phyloP scores from a whole-genome alignment of 179 eudicot genomes.

The Drosera spatulata region DNA sequence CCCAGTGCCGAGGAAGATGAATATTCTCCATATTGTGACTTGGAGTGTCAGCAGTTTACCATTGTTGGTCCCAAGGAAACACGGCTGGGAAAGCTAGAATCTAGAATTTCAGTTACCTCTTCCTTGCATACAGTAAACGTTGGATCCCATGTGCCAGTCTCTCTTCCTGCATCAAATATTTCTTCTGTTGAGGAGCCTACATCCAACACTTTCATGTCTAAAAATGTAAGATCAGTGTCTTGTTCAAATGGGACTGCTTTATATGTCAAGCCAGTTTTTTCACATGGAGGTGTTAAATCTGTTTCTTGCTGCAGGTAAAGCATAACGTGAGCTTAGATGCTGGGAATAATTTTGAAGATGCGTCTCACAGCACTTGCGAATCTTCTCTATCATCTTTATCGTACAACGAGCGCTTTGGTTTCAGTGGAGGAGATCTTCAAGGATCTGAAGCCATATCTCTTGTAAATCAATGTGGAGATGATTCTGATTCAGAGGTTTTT shows the following conservation, averaged over 20 bases:
- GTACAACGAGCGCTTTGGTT: conserved; percentile 10
- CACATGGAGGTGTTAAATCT: neutral
- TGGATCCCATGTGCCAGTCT: conserved; percentile 22
- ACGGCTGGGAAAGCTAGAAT: conserved; percentile 14
- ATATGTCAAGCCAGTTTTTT: neutral
- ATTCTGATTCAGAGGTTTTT: conserved; percentile 89
- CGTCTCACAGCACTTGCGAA: conserved; percentile 17
- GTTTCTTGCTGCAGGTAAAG: conserved; percentile 21
- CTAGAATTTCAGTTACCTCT: conserved; percentile 9
- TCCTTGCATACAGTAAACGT: conserved; percentile 10
- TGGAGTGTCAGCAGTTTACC: conserved; percentile 14
- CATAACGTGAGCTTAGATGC: conserved; percentile 15
- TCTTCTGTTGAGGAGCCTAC: conserved; percentile 22
- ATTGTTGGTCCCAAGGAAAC: conserved; percentile 11
- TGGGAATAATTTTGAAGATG: conserved; percentile 16
- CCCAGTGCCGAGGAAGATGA: conserved; percentile 37
- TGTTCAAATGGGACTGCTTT: neutral
- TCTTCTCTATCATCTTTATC: conserved; percentile 17
- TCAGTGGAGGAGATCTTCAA: conserved; percentile 12
- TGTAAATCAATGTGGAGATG: conserved; percentile 45
- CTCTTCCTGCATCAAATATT: conserved; percentile 43
- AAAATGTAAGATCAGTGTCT: conserved; percentile 30
- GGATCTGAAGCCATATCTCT: conserved; percentile 16
- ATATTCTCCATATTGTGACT: conserved; percentile 63
- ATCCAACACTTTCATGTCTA: conserved; percentile 8